Evolutionary conservation across 176 grass and related monocot species (phyloP).

Genomic region (Stipa capillata): DNA sequence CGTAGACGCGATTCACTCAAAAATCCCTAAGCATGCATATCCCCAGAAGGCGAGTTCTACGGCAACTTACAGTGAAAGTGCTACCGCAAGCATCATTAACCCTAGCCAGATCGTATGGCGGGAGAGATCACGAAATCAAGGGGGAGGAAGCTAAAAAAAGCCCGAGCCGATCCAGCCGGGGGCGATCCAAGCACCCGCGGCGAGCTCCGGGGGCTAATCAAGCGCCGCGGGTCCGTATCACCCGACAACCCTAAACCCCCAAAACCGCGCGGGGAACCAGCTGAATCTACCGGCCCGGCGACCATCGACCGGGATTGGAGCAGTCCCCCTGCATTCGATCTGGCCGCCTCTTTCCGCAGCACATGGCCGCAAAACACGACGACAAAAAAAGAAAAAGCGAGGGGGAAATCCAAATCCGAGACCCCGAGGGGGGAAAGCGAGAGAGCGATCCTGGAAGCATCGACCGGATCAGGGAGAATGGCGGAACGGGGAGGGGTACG

Average conservation of each 20-base stretch:
- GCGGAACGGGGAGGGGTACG: neutral
- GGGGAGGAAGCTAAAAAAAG: neutral
- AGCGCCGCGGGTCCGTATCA: neutral
- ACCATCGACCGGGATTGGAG: neutral
- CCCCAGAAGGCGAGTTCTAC: neutral
- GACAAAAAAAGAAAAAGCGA: neutral
- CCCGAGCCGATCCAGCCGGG: neutral
- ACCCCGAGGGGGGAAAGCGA: neutral
- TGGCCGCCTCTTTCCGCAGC: neutral
- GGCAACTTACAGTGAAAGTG: conserved; percentile 8
- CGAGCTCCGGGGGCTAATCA: neutral
- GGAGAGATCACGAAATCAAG: conserved; percentile 5
- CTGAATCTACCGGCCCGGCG: neutral
- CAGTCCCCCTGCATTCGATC: neutral
- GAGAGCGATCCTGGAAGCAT: neutral
- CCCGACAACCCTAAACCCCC: conserved; percentile 10
- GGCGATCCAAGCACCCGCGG: neutral
- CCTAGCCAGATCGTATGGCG: conserved; percentile 1
- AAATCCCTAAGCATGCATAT: neutral
- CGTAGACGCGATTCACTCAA: neutral
- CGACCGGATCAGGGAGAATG: neutral
- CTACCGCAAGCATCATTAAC: conserved; percentile 1
- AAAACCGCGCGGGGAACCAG: neutral
- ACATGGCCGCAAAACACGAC: neutral
- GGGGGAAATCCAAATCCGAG: neutral